A percentile compares a stretch with the other conserved stretches of the same genome.
Conservation (phyloP, 1,139 yeast genomes). For the Tardiomyces digboiensis region DNA sequence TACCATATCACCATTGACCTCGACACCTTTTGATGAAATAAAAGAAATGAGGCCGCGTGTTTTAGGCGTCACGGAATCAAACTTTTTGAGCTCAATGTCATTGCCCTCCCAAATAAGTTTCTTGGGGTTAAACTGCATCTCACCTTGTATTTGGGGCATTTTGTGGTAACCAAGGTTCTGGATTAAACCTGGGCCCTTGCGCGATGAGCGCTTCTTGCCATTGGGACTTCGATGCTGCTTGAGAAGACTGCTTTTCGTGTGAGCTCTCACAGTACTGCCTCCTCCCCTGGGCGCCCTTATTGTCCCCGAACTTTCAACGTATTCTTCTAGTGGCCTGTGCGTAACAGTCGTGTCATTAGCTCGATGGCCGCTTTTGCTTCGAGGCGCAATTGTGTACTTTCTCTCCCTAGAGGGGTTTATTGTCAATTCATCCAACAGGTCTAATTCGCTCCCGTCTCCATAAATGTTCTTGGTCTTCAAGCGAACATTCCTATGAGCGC, state of each 20-base stretch:
- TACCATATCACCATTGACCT: conserved; percentile 44
- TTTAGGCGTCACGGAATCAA: conserved; percentile 28
- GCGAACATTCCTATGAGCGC: neutral
- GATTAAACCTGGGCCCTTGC: neutral
- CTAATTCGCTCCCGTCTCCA: conserved; percentile 1
- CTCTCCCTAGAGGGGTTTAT: neutral
- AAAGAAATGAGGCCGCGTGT: conserved; percentile 30
- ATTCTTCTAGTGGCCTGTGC: neutral
- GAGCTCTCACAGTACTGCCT: neutral
- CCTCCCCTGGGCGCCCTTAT: neutral
- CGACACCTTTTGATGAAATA: conserved; percentile 24
- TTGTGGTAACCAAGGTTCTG: neutral
- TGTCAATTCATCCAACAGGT: neutral
- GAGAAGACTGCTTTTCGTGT: neutral
- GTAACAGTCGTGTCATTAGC: neutral
- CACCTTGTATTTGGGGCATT: conserved; percentile 8
- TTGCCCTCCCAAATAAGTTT: conserved; percentile 61
- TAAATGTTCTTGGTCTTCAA: neutral
- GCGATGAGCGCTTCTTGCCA: neutral
- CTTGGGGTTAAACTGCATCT: conserved; percentile 47
- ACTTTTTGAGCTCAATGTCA: conserved; percentile 44
- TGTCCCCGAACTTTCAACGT: neutral
- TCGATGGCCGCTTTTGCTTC: neutral
- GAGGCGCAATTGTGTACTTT: neutral
- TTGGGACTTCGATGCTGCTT: neutral